phyloP scores from a whole-genome alignment of 2,329 filamentous ascomycete genomes.

The Fusarium oxysporum region DNA sequence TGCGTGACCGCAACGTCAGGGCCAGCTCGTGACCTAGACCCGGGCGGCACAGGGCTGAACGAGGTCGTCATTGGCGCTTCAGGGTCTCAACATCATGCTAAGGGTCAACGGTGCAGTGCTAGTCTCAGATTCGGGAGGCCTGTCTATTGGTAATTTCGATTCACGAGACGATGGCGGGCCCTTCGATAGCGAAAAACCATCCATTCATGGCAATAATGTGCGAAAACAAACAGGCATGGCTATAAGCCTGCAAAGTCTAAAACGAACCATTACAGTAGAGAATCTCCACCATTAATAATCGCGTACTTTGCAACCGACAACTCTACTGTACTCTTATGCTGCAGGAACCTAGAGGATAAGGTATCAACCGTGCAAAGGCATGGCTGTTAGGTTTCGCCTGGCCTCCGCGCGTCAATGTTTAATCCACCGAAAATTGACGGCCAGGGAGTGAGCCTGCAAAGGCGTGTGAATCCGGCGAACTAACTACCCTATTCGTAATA shows the following conservation, averaged over 20 bases:
- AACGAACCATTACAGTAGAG: background rate
- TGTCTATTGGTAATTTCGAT: constrained; percentile 15
- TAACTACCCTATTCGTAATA: constrained; percentile 31
- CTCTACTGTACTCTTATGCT: background rate
- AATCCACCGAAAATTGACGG: constrained; percentile 14
- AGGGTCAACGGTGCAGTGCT: background rate
- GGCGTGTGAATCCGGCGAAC: constrained; percentile 10
- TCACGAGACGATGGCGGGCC: background rate
- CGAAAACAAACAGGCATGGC: background rate
- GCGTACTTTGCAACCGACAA: constrained; percentile 20
- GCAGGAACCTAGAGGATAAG: background rate
- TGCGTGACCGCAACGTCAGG: constrained; percentile 16
- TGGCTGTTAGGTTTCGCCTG: constrained; percentile 34
- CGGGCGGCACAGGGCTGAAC: constrained; percentile 35
- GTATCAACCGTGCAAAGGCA: constrained; percentile 6
- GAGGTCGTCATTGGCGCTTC: constrained; percentile 2
- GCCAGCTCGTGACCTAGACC: constrained; percentile 2
- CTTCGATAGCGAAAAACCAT: background rate
- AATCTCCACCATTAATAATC: constrained; percentile 15
- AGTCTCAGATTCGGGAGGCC: constrained; percentile 4
- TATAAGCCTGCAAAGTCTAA: background rate
- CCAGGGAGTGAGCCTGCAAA: background rate
- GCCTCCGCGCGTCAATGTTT: constrained; percentile 32
- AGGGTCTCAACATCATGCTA: constrained; percentile 14
- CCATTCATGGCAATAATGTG: background rate